Evolutionary conservation across 1,284 basidiomycete species (phyloP).

Genomic region (Puccinia sorghi): DNA sequence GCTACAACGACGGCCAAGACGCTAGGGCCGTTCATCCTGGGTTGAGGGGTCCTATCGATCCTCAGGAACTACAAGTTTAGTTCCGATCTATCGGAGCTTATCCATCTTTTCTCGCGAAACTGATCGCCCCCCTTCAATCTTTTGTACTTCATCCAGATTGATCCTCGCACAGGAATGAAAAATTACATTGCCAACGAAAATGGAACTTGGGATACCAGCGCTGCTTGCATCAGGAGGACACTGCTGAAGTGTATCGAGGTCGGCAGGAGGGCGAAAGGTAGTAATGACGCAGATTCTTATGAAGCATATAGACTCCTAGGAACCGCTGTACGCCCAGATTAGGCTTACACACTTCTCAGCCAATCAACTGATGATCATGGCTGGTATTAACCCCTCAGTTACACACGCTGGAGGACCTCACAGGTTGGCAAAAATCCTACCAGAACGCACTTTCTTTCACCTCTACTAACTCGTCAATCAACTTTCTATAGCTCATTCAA

Average conservation of each 20-base stretch:
- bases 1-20: constrained; percentile 61
- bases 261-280: constrained; percentile 64
- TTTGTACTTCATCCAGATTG: too few species aligned
- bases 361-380: constrained; percentile 43
- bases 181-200: constrained; percentile 82
- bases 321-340: constrained; percentile 29
- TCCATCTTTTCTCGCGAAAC: neutral
- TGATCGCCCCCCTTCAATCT: constrained; percentile 59
- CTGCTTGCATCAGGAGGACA: constrained; percentile 74
- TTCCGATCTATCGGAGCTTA: neutral
- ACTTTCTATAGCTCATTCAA: constrained; percentile 53
- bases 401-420: constrained; percentile 48
- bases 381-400: constrained; percentile 22
- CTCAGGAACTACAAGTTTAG: constrained; percentile 58
- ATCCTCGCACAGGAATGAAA: constrained; percentile 87
- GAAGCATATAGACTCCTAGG: constrained; percentile 62
- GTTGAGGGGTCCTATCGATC: constrained; percentile 75
- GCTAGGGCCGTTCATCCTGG: constrained; percentile 75
- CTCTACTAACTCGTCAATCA: neutral
- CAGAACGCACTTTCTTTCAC: neutral
- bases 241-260: constrained; percentile 69
- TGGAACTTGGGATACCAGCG: constrained; percentile 84
- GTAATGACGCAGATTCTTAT: constrained; percentile 68
- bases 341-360: constrained; percentile 42
- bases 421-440: constrained; percentile 30